phyloP scores from a whole-genome alignment of 2,329 filamentous ascomycete genomes.

The Diaporthe helianthi region DNA sequence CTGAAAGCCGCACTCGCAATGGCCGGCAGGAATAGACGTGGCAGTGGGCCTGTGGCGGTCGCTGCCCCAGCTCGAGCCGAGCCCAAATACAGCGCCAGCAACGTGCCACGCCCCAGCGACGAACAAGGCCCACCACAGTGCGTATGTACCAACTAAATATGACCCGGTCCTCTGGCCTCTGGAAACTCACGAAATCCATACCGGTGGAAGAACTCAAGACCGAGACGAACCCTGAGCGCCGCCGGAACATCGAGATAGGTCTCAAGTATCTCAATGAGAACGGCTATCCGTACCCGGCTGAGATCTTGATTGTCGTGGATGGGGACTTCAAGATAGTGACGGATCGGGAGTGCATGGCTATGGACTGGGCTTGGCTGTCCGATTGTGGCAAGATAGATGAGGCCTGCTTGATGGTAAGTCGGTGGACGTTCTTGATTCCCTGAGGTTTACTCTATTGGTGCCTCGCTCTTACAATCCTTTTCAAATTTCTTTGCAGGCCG shows the following conservation, averaged over 20 bases:
- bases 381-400: neutral
- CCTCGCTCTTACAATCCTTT: too few species aligned
- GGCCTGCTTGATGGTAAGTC: neutral
- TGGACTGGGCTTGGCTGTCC: neutral
- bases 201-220: neutral
- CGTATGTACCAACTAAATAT: neutral
- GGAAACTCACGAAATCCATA: neutral
- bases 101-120: too few species aligned
- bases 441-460: too few species aligned
- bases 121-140: neutral
- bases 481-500: too few species aligned
- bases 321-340: neutral
- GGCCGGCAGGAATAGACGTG: too few species aligned
- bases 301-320: neutral
- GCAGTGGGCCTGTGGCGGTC: neutral
- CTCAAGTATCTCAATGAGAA: neutral
- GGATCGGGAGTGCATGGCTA: neutral
- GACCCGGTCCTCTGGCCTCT: neutral
- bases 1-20: too few species aligned
- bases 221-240: neutral
- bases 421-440: too few species aligned
- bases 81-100: neutral
- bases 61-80: neutral
- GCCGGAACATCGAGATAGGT: neutral
- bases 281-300: neutral